Evolutionary conservation across 1,139 yeast genomes (phyloP), one percentile per base, ranked within the genome.

Genomic region (Magnusiomyces ingens): DNA sequence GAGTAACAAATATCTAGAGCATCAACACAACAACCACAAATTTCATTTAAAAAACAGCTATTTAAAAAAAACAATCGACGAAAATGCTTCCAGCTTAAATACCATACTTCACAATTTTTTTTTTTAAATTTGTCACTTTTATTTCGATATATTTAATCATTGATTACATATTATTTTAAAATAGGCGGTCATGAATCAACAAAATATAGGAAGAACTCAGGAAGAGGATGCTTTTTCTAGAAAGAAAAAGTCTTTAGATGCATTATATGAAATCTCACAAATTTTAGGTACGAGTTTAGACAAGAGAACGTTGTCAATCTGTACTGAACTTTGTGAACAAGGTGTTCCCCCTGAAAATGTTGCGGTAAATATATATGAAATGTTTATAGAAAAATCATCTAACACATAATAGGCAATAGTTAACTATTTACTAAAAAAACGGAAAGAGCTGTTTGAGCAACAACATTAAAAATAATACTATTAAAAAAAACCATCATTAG

Each of bases 321-420:
- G 67, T 51, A 55, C 60, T 8, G 56, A 62, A n/a, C 55, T 65
- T 42, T 58, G 62, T 46, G 64, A 62, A 45, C 57, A 59, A 26
- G 69, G 68, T 1, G 65, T 65, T 3, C 60, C 59, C 41, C 69
- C 69, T 5, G 62, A 62, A 50, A 57, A 63, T 6, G 56, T 65
- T 35, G 67, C 62, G 1, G 66, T 59, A 58, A 52, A 64, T 52
- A 38, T 29, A 41, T 17, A 21, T 12, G 8, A 4, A 2, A 35
- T 44, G 17, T 22, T 17, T 22, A n/a, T 47, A 46, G 1, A 10
- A 12, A 11, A 12, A 18, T 45, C 10, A 3, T 13, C 19, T 5
- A 45, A 26, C 48, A 45, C 4, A 19, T 2, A 15, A 19, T 35
- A 52, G 54, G 17, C 49, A 5, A 40, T 48, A 12, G 41, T 52